Percentiles rank a stretch among this genome's conserved stretches.
These are phyloP conservation scores for Leptodontidium sp. DNA, from an alignment of 2,329 filamentous ascomycete species.

Conservation along the genomic window DNA sequence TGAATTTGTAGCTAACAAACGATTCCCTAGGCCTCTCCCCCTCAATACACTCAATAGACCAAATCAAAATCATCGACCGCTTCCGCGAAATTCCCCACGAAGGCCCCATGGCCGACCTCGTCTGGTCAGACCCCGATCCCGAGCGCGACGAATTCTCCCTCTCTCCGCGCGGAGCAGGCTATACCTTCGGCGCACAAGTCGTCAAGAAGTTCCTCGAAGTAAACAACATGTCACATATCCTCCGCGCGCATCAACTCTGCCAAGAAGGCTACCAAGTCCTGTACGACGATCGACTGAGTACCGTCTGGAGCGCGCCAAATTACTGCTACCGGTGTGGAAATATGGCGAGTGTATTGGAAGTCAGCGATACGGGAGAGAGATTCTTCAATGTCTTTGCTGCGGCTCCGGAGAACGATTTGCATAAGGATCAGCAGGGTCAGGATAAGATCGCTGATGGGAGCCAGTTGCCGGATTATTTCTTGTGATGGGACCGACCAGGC, in stretches of 20 bases:
- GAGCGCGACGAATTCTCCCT: conserved; percentile 97
- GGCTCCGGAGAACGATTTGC: conserved; percentile 91
- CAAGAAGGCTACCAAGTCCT: conserved; percentile 98
- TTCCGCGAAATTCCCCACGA: conserved; percentile 99
- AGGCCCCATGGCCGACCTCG: conserved; percentile 98
- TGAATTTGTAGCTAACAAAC: conserved; percentile 16
- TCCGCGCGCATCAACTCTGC: conserved; percentile 97
- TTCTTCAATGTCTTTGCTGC: conserved; percentile 99
- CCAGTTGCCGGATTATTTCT: conserved; percentile 75
- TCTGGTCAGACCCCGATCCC: conserved; percentile 98
- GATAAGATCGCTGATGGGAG: conserved; percentile 74
- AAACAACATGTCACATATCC: conserved; percentile 96
- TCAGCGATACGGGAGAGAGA: conserved; percentile 89
- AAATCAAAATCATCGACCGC: conserved; percentile 99
- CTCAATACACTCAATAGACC: conserved; percentile 96
- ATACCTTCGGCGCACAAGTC: conserved; percentile 97
- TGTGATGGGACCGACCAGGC: conserved; percentile 53
- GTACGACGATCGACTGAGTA: conserved; percentile 93
- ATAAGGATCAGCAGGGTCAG: conserved; percentile 81
- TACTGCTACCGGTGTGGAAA: conserved; percentile 90
- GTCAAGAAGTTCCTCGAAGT: conserved; percentile 98
- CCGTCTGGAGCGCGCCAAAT: conserved; percentile 96
- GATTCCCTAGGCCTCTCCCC: conserved; percentile 72
- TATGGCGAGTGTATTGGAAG: conserved; percentile 95
- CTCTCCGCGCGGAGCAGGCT: conserved; percentile 91